Percentiles rank a stretch among this genome's conserved stretches.
These are phyloP conservation scores for Bidens hawaiensis DNA, from an alignment of 140 eudicot species.

Conservation along the genomic window DNA sequence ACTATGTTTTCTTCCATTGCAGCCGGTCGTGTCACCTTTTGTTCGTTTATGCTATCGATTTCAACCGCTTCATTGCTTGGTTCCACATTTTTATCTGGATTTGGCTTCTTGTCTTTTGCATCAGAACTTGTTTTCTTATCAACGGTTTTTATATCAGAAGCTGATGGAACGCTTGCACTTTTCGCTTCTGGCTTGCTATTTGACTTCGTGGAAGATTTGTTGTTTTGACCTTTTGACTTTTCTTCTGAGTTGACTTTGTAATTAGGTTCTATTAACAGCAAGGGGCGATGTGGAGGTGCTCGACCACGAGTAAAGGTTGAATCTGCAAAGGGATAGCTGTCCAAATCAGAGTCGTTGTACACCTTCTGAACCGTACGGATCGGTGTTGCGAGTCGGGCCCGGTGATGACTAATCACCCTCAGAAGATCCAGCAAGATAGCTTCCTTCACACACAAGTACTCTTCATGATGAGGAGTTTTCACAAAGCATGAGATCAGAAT, in stretches of 20 bases:
- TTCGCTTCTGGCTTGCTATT: slow-evolving; percentile 36
- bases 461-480: slow-evolving; percentile 90
- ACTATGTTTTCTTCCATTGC: slow-evolving; percentile 76
- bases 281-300: slow-evolving; percentile 53
- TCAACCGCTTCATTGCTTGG: slow-evolving; percentile 23
- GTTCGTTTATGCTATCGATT: slow-evolving; percentile 24
- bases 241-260: slow-evolving; percentile 80
- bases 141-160: slow-evolving; percentile 35
- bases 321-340: slow-evolving; percentile 63
- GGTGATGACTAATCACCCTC: slow-evolving; percentile 80
- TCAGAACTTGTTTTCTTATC: slow-evolving; percentile 24
- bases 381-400: slow-evolving; percentile 94
- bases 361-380: slow-evolving; percentile 86
- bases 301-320: slow-evolving; percentile 53
- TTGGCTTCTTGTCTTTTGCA: slow-evolving; percentile 28
- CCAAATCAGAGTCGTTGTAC: slow-evolving; percentile 66
- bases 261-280: slow-evolving; percentile 62
- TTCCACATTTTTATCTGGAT: slow-evolving; percentile 31
- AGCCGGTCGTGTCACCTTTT: slow-evolving; percentile 36
- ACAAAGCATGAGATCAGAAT: slow-evolving; percentile 88
- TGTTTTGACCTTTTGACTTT: slow-evolving; percentile 56
- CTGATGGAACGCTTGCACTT: slow-evolving; percentile 20
- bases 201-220: slow-evolving; percentile 30
- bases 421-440: slow-evolving; percentile 80
- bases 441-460: slow-evolving; percentile 90